phyloP scores from a whole-genome alignment of 169 alveolate genomes.

The Theileria orientalis region DNA sequence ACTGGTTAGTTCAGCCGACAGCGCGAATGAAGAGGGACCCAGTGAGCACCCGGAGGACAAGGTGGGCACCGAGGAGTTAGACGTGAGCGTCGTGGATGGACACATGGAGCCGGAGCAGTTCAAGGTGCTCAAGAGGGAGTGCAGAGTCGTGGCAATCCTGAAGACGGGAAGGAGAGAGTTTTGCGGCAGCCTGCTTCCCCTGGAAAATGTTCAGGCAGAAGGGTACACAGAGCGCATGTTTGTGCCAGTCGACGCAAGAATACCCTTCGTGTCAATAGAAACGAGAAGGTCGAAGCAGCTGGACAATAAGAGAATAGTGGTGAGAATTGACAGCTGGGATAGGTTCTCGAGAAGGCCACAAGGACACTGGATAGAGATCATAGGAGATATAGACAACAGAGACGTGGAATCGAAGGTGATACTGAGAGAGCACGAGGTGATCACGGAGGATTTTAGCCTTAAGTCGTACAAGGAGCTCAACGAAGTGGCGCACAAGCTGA shows the following conservation, averaged over 20 bases:
- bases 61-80: constrained; percentile 33
- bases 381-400: constrained; percentile 88
- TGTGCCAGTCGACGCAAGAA: constrained; percentile 87
- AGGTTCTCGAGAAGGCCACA: constrained; percentile 80
- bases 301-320: constrained; percentile 88
- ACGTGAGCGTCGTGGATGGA: constrained; percentile 19
- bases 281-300: constrained; percentile 75
- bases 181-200: constrained; percentile 89
- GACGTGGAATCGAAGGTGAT: constrained; percentile 85
- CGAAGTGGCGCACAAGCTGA: constrained; percentile 84
- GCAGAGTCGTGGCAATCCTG: constrained; percentile 89
- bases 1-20: constrained; percentile 73
- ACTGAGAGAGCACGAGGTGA: constrained; percentile 78
- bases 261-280: constrained; percentile 85
- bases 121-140: constrained; percentile 70
- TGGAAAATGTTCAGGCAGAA: constrained; percentile 48
- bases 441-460: constrained; percentile 83
- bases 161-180: constrained; percentile 86
- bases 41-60: constrained; percentile 27
- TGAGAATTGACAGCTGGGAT: constrained; percentile 86
- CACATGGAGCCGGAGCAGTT: constrained; percentile 23
- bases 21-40: constrained; percentile 17
- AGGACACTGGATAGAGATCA: constrained; percentile 90
- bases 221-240: constrained; percentile 81
- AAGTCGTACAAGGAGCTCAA: constrained; percentile 92